Evolutionary conservation across 2,329 filamentous ascomycete genomes (phyloP).

Genomic region (Esteya vermicola): DNA sequence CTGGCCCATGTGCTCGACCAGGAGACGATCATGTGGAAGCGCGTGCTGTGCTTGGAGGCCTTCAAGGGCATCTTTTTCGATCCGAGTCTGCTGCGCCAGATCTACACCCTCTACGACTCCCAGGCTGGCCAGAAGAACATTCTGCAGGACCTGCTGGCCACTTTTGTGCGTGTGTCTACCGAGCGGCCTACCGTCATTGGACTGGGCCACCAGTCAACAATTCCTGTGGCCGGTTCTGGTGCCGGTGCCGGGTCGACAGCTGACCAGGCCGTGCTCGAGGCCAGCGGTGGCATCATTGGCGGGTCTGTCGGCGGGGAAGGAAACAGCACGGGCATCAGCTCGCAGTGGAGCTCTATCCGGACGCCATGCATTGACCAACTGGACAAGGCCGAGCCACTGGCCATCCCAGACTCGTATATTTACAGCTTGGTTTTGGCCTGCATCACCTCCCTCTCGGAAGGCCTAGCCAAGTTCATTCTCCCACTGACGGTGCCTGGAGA

Average conservation of each 20-base stretch:
- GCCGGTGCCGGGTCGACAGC: slow-evolving; percentile 42
- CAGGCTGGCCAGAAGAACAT: slow-evolving; percentile 59
- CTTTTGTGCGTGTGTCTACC: slow-evolving; percentile 82
- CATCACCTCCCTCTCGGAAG: slow-evolving; percentile 81
- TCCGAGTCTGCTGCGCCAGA: slow-evolving; percentile 59
- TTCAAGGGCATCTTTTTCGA: slow-evolving; percentile 78
- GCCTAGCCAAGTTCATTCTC: slow-evolving; percentile 82
- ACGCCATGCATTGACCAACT: slow-evolving; percentile 86
- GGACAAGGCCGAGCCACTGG: slow-evolving; percentile 76
- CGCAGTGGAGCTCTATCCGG: slow-evolving; percentile 78
- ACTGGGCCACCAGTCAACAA: slow-evolving; percentile 73
- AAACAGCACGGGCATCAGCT: slow-evolving; percentile 65
- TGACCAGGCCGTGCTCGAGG: slow-evolving; percentile 81
- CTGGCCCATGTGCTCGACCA: slow-evolving; percentile 80
- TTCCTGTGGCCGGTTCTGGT: slow-evolving; percentile 49
- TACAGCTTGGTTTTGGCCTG: slow-evolving; percentile 83
- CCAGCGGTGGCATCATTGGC: slow-evolving; percentile 77
- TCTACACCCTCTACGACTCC: slow-evolving; percentile 69
- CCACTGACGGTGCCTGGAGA: slow-evolving; percentile 79
- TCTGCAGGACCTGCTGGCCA: slow-evolving; percentile 67
- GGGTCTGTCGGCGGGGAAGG: slow-evolving; percentile 53
- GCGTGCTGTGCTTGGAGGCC: slow-evolving; percentile 81
- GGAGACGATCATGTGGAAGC: slow-evolving; percentile 73
- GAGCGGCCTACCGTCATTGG: slow-evolving; percentile 86
- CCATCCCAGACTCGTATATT: slow-evolving; percentile 81